Evolutionary conservation across 768 basidiomycete species (phyloP), one percentile per base, ranked within the genome.

Genomic region (Amanita thiersii): DNA sequence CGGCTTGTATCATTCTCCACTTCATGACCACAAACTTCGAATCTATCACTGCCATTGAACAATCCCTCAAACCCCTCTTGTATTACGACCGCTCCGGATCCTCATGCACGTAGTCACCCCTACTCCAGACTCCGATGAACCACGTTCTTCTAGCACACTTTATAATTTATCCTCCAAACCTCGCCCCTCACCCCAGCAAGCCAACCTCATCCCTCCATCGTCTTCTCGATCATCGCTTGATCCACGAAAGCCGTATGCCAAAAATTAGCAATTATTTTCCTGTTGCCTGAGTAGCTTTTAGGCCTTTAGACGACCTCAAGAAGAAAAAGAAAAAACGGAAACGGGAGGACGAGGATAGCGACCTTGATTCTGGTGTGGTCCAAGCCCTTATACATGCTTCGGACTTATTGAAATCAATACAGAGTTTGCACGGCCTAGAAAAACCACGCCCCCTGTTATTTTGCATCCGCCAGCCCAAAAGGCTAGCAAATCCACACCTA

Each of bases 251-350:
- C 69, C 68, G 75, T 79, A 52, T 67, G 74, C 60, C 29, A 29
- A 37, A 12, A 5, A 24, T 38, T 47, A n/a, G 4, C 12, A 11
- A 34, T 23, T 40, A 12, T 35, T 44, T n/a, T 15, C 31, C 10
- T 25, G 4, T 46, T 37, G 46, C 29, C 49, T 33, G 45, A 35
- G 34, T 41, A 32, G 29, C 18, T 19, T 31, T 15, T 26, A 60
- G 60, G 30, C 51, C 56, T 20, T 52, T 58, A 8, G 73, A 78
- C 9, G 82, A 84, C 35, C 47, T 66, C 20, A 84, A 81, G 66
- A 84, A 76, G 62, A 86, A 83, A 67, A 86, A 85, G 65, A 86
- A 87, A 64, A 89, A 88, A 56, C 83, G 86, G 60, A 86, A 84
- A 70, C 74, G 82, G 43, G 85, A 86, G 28, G 66, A 71, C 6